Evolutionary conservation across 2,329 filamentous ascomycete genomes (phyloP).

Genomic region (Xylaria sp.): DNA sequence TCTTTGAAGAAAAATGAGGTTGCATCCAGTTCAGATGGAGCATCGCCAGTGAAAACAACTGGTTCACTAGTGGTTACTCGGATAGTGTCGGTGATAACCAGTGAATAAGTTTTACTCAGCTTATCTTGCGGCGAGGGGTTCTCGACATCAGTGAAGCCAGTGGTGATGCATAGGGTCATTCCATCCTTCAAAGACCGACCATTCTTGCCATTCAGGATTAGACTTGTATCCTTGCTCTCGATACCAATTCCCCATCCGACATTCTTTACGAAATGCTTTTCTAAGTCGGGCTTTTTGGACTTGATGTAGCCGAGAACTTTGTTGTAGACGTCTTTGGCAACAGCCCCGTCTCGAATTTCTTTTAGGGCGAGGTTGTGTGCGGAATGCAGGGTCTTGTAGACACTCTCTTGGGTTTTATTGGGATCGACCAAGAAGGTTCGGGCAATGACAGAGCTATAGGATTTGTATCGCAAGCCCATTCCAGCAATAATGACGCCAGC

Average conservation of each 20-base stretch:
- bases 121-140: constrained; percentile 90
- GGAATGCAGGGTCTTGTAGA: constrained; percentile 87
- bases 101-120: constrained; percentile 86
- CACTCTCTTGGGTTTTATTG: constrained; percentile 93
- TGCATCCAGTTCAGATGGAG: constrained; percentile 88
- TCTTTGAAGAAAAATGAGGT: constrained; percentile 99
- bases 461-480: constrained; percentile 93
- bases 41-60: constrained; percentile 92
- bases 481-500: constrained; percentile 93
- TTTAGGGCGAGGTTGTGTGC: constrained; percentile 93
- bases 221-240: constrained; percentile 85
- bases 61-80: constrained; percentile 83
- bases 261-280: constrained; percentile 94
- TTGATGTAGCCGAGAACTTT: constrained; percentile 85
- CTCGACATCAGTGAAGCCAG: constrained; percentile 88
- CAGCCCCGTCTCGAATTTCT: constrained; percentile 86
- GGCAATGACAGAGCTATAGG: constrained; percentile 91
- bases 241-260: constrained; percentile 93
- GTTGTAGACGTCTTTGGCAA: constrained; percentile 89
- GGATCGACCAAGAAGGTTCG: constrained; percentile 97
- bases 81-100: constrained; percentile 92
- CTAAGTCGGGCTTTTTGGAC: constrained; percentile 92
- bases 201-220: constrained; percentile 90
- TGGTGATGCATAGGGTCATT: constrained; percentile 94
- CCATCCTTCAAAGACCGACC: constrained; percentile 86